phyloP scores from a whole-genome alignment of 352 stramenopile genomes.

The Plasmopara viticola region DNA sequence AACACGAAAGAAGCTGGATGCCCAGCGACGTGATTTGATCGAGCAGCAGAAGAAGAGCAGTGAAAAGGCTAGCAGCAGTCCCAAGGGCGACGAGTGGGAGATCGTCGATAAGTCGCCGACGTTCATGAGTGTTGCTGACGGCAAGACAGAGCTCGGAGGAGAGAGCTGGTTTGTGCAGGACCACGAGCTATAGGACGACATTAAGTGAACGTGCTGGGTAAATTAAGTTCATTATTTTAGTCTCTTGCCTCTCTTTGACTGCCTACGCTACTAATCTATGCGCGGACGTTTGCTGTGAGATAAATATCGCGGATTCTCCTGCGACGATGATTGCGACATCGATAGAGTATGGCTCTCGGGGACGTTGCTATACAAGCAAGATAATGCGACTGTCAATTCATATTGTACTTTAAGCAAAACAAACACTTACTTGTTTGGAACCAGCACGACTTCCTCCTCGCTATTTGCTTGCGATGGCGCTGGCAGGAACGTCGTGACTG shows the following conservation, averaged over 20 bases:
- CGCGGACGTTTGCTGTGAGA: slow-evolving; percentile 52
- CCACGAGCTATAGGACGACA: slow-evolving; percentile 16
- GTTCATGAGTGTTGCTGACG: slow-evolving; percentile 44
- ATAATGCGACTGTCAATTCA: not conserved
- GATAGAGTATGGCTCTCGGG: slow-evolving; percentile 14
- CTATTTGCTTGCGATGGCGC: slow-evolving; percentile 45
- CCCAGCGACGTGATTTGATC: slow-evolving; percentile 11
- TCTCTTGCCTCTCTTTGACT: slow-evolving; percentile 4
- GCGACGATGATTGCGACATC: slow-evolving; percentile 36
- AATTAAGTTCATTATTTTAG: slow-evolving; percentile 30
- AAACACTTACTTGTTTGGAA: slow-evolving; percentile 15
- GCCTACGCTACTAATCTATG: slow-evolving; percentile 20
- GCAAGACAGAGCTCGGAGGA: slow-evolving; percentile 36
- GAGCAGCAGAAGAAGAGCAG: slow-evolving; percentile 30
- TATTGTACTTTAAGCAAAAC: not conserved
- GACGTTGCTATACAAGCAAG: slow-evolving; percentile 6
- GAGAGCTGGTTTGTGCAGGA: slow-evolving; percentile 57
- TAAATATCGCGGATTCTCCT: slow-evolving; percentile 51
- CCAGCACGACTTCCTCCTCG: slow-evolving; percentile 33
- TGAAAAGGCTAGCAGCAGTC: slow-evolving; percentile 30
- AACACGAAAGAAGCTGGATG: slow-evolving; percentile 18
- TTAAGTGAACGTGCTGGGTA: slow-evolving; percentile 11
- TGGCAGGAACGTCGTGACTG: slow-evolving; percentile 73
- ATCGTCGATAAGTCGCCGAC: slow-evolving; percentile 76
- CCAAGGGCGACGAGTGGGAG: slow-evolving; percentile 69